phyloP scores from a whole-genome alignment of 352 stramenopile species.

The Detonula confervacea region DNA sequence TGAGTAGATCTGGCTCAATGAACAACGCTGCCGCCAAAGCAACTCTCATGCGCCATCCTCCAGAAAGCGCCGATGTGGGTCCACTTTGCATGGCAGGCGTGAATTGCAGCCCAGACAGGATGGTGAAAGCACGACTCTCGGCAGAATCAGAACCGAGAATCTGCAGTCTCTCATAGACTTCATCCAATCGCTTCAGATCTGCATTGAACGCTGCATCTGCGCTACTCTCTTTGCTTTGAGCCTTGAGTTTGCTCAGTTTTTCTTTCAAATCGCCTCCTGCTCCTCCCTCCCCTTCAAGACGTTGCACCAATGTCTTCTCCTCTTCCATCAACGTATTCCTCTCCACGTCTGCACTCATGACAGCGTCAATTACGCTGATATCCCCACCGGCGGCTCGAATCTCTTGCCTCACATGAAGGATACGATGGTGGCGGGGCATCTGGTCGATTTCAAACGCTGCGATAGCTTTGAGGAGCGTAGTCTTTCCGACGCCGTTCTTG shows the following conservation, averaged over 20 bases:
- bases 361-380: constrained; percentile 92
- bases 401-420: constrained; percentile 96
- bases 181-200: constrained; percentile 80
- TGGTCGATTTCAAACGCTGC: constrained; percentile 95
- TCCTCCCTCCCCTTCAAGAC: constrained; percentile 83
- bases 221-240: constrained; percentile 34
- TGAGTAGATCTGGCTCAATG: constrained; percentile 93
- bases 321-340: constrained; percentile 90
- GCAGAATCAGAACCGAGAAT: constrained; percentile 91
- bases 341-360: constrained; percentile 94
- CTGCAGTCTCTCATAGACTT: constrained; percentile 85
- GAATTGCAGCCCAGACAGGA: constrained; percentile 94
- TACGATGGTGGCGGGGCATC: constrained; percentile 94
- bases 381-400: constrained; percentile 82
- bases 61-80: constrained; percentile 90
- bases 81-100: constrained; percentile 90
- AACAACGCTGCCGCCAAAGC: constrained; percentile 93
- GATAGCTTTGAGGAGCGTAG: constrained; percentile 95
- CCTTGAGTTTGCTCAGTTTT: constrained; percentile 61
- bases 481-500: constrained; percentile 93
- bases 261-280: constrained; percentile 49
- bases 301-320: constrained; percentile 91
- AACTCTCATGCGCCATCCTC: constrained; percentile 90
- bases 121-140: constrained; percentile 90
- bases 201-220: constrained; percentile 56